Percentiles rank a stretch among this genome's conserved stretches.
phyloP scores from a whole-genome alignment of 306 rosid species.

The Dalbergia oliveri region DNA sequence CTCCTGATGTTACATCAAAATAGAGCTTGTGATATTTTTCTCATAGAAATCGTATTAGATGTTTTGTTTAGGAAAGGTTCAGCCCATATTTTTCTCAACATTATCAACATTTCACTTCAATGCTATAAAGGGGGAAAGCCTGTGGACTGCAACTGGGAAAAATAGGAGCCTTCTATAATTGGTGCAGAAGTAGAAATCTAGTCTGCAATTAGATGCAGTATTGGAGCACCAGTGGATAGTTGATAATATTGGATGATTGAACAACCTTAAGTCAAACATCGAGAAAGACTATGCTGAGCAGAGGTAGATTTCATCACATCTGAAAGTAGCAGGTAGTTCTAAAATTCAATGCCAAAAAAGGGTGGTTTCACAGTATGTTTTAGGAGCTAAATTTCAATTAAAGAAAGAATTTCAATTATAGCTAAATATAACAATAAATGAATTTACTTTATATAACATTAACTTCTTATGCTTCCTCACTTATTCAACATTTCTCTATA shows the following conservation, averaged over 20 bases:
- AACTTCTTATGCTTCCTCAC: constrained; percentile 8
- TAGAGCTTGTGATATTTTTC: constrained; percentile 7
- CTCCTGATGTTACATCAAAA: constrained; percentile 29
- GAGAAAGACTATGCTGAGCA: not conserved
- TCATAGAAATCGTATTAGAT: constrained; percentile 2
- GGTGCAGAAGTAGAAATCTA: not conserved
- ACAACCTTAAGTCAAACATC: not conserved
- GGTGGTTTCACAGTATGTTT: not conserved
- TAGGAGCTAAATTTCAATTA: constrained; percentile 20
- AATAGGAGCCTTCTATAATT: not conserved
- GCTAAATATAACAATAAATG: not conserved
- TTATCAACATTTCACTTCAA: not conserved
- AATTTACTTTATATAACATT: constrained; percentile 1
- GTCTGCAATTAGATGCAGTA: not conserved
- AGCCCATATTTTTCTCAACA: not conserved
- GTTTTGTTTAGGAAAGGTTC: constrained; percentile 15
- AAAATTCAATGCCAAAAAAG: not conserved
- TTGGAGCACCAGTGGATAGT: not conserved
- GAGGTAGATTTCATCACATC: constrained; percentile 29
- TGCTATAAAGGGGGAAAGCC: not conserved
- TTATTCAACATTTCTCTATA: constrained; percentile 25
- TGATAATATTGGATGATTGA: not conserved
- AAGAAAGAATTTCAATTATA: constrained; percentile 12
- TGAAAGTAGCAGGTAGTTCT: not conserved
- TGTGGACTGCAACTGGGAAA: not conserved